Conservation (phyloP, 441 rosid species). For the Isatis lusitanica region DNA sequence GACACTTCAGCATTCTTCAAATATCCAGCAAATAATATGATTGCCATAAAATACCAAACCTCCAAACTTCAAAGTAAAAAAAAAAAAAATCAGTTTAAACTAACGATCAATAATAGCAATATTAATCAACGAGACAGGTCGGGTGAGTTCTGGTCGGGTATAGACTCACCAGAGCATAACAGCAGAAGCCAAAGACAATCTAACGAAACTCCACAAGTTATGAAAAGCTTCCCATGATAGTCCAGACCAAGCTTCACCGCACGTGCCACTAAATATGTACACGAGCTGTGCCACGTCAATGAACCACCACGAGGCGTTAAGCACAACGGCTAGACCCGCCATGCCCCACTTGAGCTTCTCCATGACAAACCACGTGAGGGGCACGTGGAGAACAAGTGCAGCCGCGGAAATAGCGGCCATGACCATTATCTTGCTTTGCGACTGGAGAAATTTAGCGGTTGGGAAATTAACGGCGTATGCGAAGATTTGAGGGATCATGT, state of each 20-base stretch:
- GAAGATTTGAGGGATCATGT: conserved; percentile 52
- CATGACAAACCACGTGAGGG: conserved; percentile 44
- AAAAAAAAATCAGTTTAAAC: not conserved
- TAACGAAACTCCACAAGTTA: conserved; percentile 49
- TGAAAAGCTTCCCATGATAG: conserved; percentile 53
- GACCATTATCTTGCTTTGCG: conserved; percentile 57
- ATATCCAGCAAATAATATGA: conserved; percentile 78
- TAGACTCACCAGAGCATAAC: conserved; percentile 59
- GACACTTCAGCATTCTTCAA: conserved; percentile 74
- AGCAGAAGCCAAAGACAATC: conserved; percentile 58
- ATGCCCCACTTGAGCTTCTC: conserved; percentile 47
- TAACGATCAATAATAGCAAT: not conserved
- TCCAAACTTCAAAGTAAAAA: conserved; percentile 56
- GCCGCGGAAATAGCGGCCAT: conserved; percentile 49
- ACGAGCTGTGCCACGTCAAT: conserved; percentile 42
- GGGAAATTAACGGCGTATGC: conserved; percentile 57
- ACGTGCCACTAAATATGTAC: conserved; percentile 50
- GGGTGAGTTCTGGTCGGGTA: not conserved
- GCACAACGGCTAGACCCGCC: conserved; percentile 49
- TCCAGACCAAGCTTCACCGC: conserved; percentile 53
- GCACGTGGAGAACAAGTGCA: conserved; percentile 42
- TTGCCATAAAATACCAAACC: conserved; percentile 75
- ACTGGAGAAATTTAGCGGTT: conserved; percentile 47
- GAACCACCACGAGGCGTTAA: conserved; percentile 56
- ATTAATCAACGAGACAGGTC: not conserved